Evolutionary conservation across 2,329 filamentous ascomycete genomes (phyloP).

Genomic region (Colletotrichum echinochloae): DNA sequence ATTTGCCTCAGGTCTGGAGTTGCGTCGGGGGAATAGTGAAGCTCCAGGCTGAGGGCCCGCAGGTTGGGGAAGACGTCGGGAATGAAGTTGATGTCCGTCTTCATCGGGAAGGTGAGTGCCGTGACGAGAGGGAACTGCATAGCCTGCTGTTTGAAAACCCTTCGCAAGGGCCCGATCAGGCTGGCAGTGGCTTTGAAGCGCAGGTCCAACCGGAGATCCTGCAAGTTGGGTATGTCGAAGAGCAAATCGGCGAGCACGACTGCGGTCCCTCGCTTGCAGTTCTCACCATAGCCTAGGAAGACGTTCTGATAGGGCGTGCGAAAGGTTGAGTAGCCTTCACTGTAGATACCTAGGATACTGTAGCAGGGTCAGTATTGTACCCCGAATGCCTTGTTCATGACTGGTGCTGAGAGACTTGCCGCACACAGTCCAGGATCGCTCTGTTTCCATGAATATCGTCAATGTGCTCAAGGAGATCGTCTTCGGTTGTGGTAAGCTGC

Average conservation of each 20-base stretch:
- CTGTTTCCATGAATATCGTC: neutral
- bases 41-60: neutral
- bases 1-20: neutral
- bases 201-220: neutral
- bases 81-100: conserved; percentile 1
- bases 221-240: neutral
- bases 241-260: neutral
- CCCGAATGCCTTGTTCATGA: too few species aligned
- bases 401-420: neutral
- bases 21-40: neutral
- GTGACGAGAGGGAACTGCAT: neutral
- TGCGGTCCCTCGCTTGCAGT: neutral
- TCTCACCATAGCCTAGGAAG: neutral
- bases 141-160: neutral
- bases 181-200: neutral
- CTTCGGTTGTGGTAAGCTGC: neutral
- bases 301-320: neutral
- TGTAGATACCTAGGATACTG: neutral
- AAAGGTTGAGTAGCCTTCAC: neutral
- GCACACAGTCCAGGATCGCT: neutral
- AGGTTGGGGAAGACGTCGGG: neutral
- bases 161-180: neutral
- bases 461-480: neutral
- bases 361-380: neutral
- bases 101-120: neutral